Percentiles rank a stretch among this genome's conserved stretches.
Evolutionary conservation across 176 grass and related monocot species (phyloP).

Genomic region (Pontederia paniculata): DNA sequence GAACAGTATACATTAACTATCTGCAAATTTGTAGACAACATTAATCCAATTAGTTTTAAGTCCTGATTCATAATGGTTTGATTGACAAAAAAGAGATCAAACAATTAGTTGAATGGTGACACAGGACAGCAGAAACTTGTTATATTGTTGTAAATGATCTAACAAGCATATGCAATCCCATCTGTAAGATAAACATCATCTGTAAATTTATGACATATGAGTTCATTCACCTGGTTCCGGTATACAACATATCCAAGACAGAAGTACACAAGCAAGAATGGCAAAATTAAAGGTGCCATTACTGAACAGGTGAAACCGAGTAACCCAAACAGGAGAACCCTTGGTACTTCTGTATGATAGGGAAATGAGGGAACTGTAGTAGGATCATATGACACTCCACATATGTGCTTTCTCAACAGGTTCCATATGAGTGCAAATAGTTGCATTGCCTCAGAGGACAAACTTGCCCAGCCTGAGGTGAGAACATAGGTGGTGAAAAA

Average conservation of each 20-base stretch:
- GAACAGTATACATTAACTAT: constrained; percentile 77
- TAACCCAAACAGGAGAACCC: constrained; percentile 67
- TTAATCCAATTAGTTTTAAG: neutral
- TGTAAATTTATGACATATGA: neutral
- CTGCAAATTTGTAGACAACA: constrained; percentile 27
- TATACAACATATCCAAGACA: constrained; percentile 81
- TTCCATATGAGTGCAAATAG: constrained; percentile 68
- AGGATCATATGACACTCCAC: constrained; percentile 38
- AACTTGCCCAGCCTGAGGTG: constrained; percentile 91
- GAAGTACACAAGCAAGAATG: constrained; percentile 84
- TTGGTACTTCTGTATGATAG: constrained; percentile 86
- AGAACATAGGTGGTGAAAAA: constrained; percentile 91
- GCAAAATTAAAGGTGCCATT: constrained; percentile 79
- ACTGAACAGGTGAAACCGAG: constrained; percentile 88
- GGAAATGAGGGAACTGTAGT: constrained; percentile 50
- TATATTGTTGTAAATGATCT: too few relatives aligned
- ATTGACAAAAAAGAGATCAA: too few relatives aligned
- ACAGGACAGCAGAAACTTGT: too few relatives aligned
- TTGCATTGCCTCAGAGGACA: constrained; percentile 84
- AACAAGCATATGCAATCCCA: neutral
- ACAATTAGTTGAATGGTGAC: too few relatives aligned
- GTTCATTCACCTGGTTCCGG: constrained; percentile 64
- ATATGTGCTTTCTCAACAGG: constrained; percentile 56
- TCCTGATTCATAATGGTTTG: too few relatives aligned
- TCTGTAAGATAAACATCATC: neutral